These are phyloP conservation scores for Skeletonema potamos DNA, from an alignment of 108 stramenopile genomes.

Conservation along the genomic window DNA sequence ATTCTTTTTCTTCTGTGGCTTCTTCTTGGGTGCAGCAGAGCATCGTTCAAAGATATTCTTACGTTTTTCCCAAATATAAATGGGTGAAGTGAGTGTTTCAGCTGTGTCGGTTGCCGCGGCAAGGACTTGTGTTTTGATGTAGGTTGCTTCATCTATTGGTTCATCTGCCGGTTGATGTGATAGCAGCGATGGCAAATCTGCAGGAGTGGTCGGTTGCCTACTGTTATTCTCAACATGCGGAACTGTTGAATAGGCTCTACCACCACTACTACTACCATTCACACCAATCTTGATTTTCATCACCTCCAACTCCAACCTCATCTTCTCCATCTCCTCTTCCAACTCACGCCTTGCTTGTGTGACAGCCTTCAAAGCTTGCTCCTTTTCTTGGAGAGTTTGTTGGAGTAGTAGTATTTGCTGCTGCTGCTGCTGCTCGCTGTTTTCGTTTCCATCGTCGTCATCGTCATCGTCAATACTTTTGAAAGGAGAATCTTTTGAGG, in stretches of 20 bases:
- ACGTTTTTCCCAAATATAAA: constrained; percentile 16
- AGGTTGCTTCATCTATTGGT: background rate
- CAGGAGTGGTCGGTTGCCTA: background rate
- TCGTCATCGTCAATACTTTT: too few species aligned
- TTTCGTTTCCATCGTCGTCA: too few species aligned
- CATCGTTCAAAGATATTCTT: constrained; percentile 15
- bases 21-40: constrained; percentile 3
- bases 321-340: background rate
- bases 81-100: constrained; percentile 3
- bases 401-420: too few species aligned
- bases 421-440: too few species aligned
- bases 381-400: background rate
- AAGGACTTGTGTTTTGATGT: constrained; percentile 11
- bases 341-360: background rate
- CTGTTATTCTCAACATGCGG: background rate
- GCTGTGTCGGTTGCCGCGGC: constrained; percentile 16
- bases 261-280: background rate
- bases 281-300: background rate
- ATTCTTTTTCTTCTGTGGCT: background rate
- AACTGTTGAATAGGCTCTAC: background rate
- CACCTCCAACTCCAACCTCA: background rate
- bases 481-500: too few species aligned
- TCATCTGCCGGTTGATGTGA: background rate
- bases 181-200: too few species aligned
- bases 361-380: background rate